Evolutionary conservation across 2,329 filamentous ascomycete genomes (phyloP), one percentile per base, ranked within the genome.

Genomic region (Xylaria sp.): DNA sequence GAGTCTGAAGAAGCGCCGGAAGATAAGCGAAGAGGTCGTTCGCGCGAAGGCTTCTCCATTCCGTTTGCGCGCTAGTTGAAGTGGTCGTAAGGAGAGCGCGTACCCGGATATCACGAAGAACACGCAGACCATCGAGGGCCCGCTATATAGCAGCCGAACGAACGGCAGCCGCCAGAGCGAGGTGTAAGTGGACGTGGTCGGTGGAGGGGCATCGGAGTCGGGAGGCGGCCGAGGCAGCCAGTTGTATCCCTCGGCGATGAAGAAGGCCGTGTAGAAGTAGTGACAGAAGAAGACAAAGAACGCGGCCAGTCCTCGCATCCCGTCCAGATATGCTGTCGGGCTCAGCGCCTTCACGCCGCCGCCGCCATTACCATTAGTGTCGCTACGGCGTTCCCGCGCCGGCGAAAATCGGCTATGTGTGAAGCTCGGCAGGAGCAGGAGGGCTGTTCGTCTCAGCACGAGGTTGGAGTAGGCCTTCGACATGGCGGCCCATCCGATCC

Each of bases 91-190:
- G 33, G 83, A 85, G 13, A 90, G 79, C 2, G 86, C 88, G 75
- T 88, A 89, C 22, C 87, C 87, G 0, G 86, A 87, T 50, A 89
- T 85, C 72, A 89, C 83, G 73, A 89, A 89, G 79, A 90, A 90
- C 69, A 88, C 77, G 75, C 83, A 85, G 44, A 89, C 87, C 71
- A 86, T 86, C 0, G 85, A 82, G 2, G 84, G 85, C 0, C 86
- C 86, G 58, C 84, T 83, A 73, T 84, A 88, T 65, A 85, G 79
- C 3, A 88, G 78, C 15, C 86, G 80, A 20, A 88, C 61, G 66
- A 88, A 81, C 7, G 86, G 86, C 1, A 88, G 79, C 72, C 85
- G 83, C 69, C 86, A 78, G 53, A 85, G 65, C 62, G 83, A 72
- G 72, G 76, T 86, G 82, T 67, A 75, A 76, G 27, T 80, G 75